phyloP scores from a whole-genome alignment of 441 rosid genomes.

The Omphalea diandra region DNA sequence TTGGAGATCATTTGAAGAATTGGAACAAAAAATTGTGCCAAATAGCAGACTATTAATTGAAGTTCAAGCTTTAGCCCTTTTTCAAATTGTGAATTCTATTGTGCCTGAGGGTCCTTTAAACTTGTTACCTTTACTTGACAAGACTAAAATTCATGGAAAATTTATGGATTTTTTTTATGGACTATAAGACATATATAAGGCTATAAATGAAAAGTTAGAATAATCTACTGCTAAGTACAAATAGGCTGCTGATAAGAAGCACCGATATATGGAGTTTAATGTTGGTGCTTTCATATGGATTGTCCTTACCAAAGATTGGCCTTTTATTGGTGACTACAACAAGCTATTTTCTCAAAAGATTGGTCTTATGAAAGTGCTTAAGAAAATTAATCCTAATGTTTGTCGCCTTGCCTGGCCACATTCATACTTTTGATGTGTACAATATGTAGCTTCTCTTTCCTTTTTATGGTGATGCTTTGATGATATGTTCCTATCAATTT shows the following conservation, averaged over 20 bases:
- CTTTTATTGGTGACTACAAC: not conserved
- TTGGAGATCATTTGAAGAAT: not conserved
- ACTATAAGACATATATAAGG: not conserved
- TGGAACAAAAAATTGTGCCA: constrained; percentile 2
- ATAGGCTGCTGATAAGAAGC: not conserved
- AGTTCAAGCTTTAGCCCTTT: not conserved
- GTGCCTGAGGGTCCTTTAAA: not conserved
- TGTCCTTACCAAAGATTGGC: not conserved
- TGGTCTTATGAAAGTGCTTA: not conserved
- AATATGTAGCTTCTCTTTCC: not conserved
- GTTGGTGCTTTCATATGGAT: not conserved
- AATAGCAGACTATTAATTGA: not conserved
- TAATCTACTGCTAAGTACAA: not conserved
- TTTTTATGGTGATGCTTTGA: not conserved
- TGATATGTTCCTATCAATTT: not conserved
- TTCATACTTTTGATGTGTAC: not conserved
- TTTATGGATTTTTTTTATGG: not conserved
- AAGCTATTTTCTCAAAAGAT: not conserved
- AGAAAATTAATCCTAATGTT: not conserved
- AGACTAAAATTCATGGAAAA: not conserved
- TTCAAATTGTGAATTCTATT: not conserved
- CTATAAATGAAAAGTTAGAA: not conserved
- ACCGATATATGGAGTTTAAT: not conserved
- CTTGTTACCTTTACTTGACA: not conserved
- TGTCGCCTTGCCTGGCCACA: not conserved